phyloP scores from a whole-genome alignment of 306 rosid species.

The Vigna radiata region DNA sequence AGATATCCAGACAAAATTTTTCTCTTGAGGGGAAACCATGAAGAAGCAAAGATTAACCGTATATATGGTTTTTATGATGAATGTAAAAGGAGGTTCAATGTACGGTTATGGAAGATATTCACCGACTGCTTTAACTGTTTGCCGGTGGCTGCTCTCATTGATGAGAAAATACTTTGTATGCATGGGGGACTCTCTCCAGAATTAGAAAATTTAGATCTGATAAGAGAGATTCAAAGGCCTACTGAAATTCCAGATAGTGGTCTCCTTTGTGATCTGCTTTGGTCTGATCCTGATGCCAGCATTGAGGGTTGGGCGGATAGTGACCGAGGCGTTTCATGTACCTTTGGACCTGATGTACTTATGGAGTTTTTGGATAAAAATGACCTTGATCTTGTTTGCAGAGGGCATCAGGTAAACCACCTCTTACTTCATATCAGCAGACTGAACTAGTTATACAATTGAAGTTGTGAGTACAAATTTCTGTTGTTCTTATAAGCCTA shows the following conservation, averaged over 20 bases:
- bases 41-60: conserved; percentile 87
- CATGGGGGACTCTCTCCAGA: conserved; percentile 89
- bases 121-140: conserved; percentile 84
- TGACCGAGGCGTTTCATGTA: conserved; percentile 78
- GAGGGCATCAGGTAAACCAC: conserved; percentile 83
- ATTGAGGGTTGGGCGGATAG: conserved; percentile 76
- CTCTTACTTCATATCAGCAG: conserved; percentile 9
- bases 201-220: conserved; percentile 70
- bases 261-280: conserved; percentile 83
- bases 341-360: conserved; percentile 72
- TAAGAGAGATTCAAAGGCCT: conserved; percentile 68
- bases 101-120: conserved; percentile 87
- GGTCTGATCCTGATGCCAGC: conserved; percentile 79
- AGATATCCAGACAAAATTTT: conserved; percentile 68
- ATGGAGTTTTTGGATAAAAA: conserved; percentile 70
- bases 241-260: conserved; percentile 81
- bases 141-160: conserved; percentile 88
- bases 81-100: conserved; percentile 87
- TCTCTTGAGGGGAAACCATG: conserved; percentile 90
- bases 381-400: conserved; percentile 80
- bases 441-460: neutral
- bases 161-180: conserved; percentile 80
- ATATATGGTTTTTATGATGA: conserved; percentile 90
- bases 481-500: neutral
- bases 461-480: neutral